Evolutionary conservation across 78 protist species (phyloP).

Genomic region (Corallochytrium limacisporum): DNA sequence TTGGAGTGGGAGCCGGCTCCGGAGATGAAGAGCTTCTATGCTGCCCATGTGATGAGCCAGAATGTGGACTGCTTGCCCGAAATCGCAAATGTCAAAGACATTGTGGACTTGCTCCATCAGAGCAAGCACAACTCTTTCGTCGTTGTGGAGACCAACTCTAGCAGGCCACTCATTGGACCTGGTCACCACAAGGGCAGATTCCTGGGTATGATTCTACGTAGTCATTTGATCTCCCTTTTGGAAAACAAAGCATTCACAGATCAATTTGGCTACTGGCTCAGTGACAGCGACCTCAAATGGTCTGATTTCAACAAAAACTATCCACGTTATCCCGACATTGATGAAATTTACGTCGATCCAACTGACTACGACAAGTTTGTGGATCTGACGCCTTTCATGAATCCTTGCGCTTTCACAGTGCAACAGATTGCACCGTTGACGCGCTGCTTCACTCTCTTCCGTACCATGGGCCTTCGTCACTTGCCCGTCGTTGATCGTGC

Average conservation of each 20-base stretch:
- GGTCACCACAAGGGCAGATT: not conserved
- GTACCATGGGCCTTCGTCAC: conserved; percentile 69
- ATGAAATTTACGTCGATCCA: not conserved
- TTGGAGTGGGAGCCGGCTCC: conserved; percentile 45
- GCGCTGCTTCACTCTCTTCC: conserved; percentile 42
- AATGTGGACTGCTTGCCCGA: not conserved
- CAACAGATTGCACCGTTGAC: not conserved
- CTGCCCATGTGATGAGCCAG: conserved; percentile 8
- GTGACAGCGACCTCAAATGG: not conserved
- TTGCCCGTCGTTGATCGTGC: conserved; percentile 40
- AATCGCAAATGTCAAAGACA: not conserved
- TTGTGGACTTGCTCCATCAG: conserved; percentile 18
- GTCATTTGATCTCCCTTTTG: conserved; percentile 29
- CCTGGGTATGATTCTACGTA: conserved; percentile 32
- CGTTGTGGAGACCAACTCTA: too few relatives aligned
- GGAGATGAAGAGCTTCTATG: conserved; percentile 14
- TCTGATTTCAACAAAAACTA: conserved; percentile 12
- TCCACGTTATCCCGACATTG: conserved; percentile 29
- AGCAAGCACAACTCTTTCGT: too few relatives aligned
- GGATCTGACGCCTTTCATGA: conserved; percentile 29
- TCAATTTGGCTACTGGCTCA: not conserved
- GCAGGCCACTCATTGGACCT: too few relatives aligned
- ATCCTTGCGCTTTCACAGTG: conserved; percentile 18
- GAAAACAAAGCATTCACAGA: not conserved
- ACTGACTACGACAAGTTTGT: not conserved